Evolutionary conservation across 1,284 basidiomycete genomes (phyloP).

Genomic region (Marasmius tenuissimus): DNA sequence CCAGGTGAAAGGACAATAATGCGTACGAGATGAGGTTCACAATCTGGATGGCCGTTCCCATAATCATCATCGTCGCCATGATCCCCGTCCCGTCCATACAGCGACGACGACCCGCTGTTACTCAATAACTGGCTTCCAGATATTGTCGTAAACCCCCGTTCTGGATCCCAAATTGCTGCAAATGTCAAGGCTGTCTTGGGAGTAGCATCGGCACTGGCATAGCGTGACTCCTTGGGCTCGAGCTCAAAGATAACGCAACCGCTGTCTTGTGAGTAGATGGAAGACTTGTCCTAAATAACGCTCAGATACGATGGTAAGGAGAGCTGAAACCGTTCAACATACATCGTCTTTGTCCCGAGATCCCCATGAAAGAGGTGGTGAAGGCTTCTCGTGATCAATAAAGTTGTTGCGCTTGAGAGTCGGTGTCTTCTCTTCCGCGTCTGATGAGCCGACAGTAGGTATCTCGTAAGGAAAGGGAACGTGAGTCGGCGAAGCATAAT

Average conservation of each 20-base stretch:
- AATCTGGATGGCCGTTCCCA: conserved; percentile 14
- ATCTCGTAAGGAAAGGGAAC: background rate
- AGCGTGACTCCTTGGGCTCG: background rate
- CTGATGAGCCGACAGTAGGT: conserved; percentile 8
- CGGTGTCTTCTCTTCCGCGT: background rate
- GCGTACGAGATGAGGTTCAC: conserved; percentile 17
- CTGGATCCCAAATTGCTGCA: conserved; percentile 19
- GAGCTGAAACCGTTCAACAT: background rate
- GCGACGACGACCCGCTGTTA: background rate
- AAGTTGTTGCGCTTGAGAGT: background rate
- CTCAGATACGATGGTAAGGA: background rate
- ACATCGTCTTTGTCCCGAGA: conserved; percentile 5
- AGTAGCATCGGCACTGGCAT: background rate
- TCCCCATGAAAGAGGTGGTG: conserved; percentile 5
- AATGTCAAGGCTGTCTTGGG: conserved; percentile 16
- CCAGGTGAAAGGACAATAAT: background rate
- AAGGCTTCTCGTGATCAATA: background rate
- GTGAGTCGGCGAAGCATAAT: conserved; percentile 1
- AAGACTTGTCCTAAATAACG: conserved; percentile 2
- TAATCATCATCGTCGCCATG: background rate
- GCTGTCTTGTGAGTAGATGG: conserved; percentile 15
- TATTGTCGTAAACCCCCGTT: conserved; percentile 15
- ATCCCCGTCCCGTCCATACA: background rate
- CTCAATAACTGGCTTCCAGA: conserved; percentile 7
- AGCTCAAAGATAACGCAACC: conserved; percentile 11